A percentile compares a stretch with the other conserved stretches of the same genome.
Evolutionary conservation across 192 early-diverging fungal species (phyloP).

Genomic region (Podila minutissima): DNA sequence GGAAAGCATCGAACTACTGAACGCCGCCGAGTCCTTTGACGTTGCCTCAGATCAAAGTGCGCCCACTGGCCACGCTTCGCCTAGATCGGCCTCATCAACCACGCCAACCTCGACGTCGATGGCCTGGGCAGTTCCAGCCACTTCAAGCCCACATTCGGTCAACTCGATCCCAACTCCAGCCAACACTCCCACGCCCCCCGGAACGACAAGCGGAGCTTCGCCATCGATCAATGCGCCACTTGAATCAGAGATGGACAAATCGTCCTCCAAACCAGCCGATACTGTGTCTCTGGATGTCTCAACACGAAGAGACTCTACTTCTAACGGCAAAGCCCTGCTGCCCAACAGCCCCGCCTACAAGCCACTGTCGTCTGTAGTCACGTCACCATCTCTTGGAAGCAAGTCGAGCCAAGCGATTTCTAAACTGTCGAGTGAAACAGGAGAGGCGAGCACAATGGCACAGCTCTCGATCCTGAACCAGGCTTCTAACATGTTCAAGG

Average conservation of each 20-base stretch:
- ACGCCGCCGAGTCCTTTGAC: not conserved
- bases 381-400: not conserved
- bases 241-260: too few species aligned
- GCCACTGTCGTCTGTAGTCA: slow-evolving; percentile 10
- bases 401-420: not conserved
- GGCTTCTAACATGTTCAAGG: slow-evolving; percentile 15
- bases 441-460: not conserved
- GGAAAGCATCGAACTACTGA: not conserved
- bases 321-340: not conserved
- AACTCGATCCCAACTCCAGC: slow-evolving; percentile 25
- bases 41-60: not conserved
- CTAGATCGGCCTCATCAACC: slow-evolving; percentile 4
- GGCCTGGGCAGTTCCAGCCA: slow-evolving; percentile 8
- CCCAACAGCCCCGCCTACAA: slow-evolving; percentile 25
- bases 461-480: slow-evolving; percentile 2
- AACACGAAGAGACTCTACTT: too few species aligned
- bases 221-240: not conserved
- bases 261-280: too few species aligned
- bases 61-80: not conserved
- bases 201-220: not conserved
- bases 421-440: not conserved
- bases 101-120: slow-evolving; percentile 9
- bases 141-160: slow-evolving; percentile 12
- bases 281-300: too few species aligned
- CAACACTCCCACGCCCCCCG: slow-evolving; percentile 29